Conservation (phyloP, 179 eudicot genomes). For the Monotropa hypopitys region DNA sequence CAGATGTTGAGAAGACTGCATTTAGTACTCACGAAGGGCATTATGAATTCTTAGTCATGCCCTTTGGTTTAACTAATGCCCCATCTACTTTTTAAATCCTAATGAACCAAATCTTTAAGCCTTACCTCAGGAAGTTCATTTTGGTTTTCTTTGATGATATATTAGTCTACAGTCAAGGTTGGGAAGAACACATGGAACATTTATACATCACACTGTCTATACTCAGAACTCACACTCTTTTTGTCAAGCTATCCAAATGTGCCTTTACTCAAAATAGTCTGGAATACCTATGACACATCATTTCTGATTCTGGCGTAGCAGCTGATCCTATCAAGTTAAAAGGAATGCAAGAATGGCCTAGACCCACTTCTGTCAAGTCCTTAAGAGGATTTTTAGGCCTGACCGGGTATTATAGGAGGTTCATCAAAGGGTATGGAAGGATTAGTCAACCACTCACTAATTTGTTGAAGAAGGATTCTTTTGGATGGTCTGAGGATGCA, state of each 20-base stretch:
- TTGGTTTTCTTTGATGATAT: slow-evolving; percentile 3
- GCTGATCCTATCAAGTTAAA: neutral
- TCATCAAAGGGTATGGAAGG: neutral
- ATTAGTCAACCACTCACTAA: neutral
- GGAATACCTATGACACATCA: neutral
- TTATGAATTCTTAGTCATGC: neutral
- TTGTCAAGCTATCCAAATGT: neutral
- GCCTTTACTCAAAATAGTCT: neutral
- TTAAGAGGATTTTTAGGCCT: neutral
- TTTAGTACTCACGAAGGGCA: neutral
- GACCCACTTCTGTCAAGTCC: no score
- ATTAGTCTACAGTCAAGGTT: neutral
- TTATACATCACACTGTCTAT: neutral
- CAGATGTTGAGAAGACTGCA: neutral
- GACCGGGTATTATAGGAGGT: neutral
- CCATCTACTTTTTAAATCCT: neutral
- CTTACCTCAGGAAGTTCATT: neutral
- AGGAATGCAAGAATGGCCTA: no score
- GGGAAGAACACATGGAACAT: neutral
- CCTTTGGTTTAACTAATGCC: neutral
- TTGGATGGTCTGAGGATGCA: neutral
- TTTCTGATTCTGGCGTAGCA: neutral
- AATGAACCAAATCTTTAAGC: neutral
- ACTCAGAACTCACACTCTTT: neutral
- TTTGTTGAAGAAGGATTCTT: neutral